Evolutionary conservation across 1,139 yeast genomes (phyloP).

Genomic region (Candida dubliniensis): DNA sequence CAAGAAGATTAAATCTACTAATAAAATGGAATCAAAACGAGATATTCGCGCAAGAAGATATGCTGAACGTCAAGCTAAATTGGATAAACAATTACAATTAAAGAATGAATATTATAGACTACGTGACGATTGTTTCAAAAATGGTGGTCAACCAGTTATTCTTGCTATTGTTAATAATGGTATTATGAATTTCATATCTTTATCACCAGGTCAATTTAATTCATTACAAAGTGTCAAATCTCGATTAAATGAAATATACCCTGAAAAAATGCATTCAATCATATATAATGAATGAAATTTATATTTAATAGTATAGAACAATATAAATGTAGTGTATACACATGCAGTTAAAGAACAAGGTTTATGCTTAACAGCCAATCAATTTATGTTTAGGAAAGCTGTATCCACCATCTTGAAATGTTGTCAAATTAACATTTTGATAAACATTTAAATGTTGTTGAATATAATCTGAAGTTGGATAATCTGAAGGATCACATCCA

Average conservation of each 20-base stretch:
- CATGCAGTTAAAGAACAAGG: no score
- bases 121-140: constrained; percentile 29
- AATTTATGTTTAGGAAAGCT: constrained; percentile 50
- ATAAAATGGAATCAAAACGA: constrained; percentile 19
- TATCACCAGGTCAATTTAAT: constrained; percentile 54
- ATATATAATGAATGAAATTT: constrained; percentile 11
- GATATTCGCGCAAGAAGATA: constrained; percentile 23
- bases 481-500: constrained; percentile 74
- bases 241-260: constrained; percentile 14
- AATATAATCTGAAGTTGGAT: constrained; percentile 76
- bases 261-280: constrained; percentile 13
- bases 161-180: constrained; percentile 75
- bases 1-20: no score
- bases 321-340: no score
- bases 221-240: constrained; percentile 26
- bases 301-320: no score
- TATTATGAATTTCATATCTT: constrained; percentile 60
- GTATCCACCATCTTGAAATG: constrained; percentile 70
- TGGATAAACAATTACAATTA: constrained; percentile 24
- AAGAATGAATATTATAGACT: constrained; percentile 28
- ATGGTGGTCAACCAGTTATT: constrained; percentile 55
- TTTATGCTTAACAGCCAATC: constrained; percentile 18
- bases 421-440: constrained; percentile 60
- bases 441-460: constrained; percentile 63
- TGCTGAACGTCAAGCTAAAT: constrained; percentile 26